A percentile compares a stretch with the other conserved stretches of the same genome.
phyloP scores from a whole-genome alignment of 371 early-diverging fungal species.

The Chytridiales sp. region DNA sequence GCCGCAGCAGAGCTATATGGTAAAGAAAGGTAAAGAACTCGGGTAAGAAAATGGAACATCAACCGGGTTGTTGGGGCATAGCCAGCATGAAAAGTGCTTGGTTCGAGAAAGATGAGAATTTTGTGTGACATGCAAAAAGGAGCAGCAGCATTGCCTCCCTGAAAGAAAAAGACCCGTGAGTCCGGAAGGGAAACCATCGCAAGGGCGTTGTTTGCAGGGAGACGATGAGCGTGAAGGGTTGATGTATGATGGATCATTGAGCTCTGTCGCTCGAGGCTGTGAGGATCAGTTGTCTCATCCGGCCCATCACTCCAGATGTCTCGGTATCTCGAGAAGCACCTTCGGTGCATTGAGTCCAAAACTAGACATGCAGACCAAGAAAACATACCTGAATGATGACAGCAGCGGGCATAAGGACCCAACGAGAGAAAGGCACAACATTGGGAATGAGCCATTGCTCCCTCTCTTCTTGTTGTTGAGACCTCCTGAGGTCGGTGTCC shows the following conservation, averaged over 20 bases:
- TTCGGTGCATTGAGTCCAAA: background rate
- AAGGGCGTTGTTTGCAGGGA: too few species aligned
- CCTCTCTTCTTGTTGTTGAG: conserved; percentile 33
- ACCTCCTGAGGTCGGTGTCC: conserved; percentile 36
- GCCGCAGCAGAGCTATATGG: conserved; percentile 56
- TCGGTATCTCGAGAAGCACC: background rate
- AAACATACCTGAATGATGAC: conserved; percentile 53
- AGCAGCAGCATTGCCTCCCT: too few species aligned
- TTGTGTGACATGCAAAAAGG: too few species aligned
- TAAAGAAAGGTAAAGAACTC: background rate
- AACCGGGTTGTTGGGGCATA: background rate
- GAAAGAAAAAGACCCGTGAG: too few species aligned
- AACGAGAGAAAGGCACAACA: conserved; percentile 50
- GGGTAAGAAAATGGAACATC: background rate
- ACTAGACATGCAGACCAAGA: background rate
- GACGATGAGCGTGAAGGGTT: too few species aligned
- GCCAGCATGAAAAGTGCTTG: background rate
- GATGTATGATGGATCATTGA: too few species aligned
- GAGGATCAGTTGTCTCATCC: background rate
- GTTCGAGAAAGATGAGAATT: background rate
- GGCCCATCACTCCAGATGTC: background rate
- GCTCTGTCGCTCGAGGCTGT: too few species aligned
- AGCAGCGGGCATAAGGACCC: conserved; percentile 60
- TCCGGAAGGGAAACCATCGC: too few species aligned
- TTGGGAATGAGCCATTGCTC: conserved; percentile 37